Evolutionary conservation across 2,329 filamentous ascomycete species (phyloP), one percentile per base, ranked within the genome.

Genomic region (Orbilia oligospora): DNA sequence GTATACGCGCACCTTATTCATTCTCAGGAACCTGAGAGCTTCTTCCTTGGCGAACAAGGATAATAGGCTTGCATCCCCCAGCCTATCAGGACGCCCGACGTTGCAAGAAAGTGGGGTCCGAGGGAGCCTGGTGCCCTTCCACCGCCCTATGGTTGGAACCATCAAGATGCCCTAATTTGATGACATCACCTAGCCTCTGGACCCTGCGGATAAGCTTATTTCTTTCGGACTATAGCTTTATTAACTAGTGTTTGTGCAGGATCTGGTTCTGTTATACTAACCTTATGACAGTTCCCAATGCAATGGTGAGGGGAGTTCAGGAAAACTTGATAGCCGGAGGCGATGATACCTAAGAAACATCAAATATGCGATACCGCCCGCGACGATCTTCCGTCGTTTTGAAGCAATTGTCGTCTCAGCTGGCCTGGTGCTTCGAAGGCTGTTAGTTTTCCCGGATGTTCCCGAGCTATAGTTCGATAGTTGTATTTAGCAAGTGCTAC

Each of bases 191-290:
- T 24, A n/a, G n/a, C 20, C 20, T 14, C 36, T 61, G 38, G 41
- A 51, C 63, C 70, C 70, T 66, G 44, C 20, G 46, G 24, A 64
- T 73, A 58, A 67, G 49, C 70, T 73, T 67, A 66, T 65, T 67
- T 58, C 16, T 27, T 22, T 44, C 20, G 22, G 18, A 61, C 51
- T 49, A 64, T 33, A 51, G 30, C 53, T 53, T 27, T 18, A 30
- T 16, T 33, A 30, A 22, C 30, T 46, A 20, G n/a, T 41, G 18
- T 27, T 48, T 4, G n/a, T n/a, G 27, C 65, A 73, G 70, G 70
- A 73, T 73, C 70, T 73, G 33, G 36, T 5, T 12, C 20, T 51
- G 20, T 14, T 10, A 24, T 51, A 5, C 22, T 5, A 51, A 24
- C 8, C 18, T 18, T 44, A 61, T 27, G 36, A 44, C 36, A 44